A percentile compares a stretch with the other conserved stretches of the same genome.
Conservation (phyloP, 2,329 filamentous ascomycete species). For the Zymoseptoria crescenta region DNA sequence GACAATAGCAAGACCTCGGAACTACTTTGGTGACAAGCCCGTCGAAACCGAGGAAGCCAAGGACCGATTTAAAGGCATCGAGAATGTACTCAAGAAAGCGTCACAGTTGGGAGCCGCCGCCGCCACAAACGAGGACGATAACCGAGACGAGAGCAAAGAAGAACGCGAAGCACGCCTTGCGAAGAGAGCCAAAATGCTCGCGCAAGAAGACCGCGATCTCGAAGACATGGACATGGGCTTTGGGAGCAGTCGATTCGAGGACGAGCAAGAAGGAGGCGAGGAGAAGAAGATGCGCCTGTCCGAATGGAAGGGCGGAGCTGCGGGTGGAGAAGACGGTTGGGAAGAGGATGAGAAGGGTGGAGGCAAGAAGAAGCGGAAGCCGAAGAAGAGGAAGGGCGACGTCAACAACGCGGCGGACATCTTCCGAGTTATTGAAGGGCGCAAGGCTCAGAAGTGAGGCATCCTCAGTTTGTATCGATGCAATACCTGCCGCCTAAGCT, state of each 20-base stretch:
- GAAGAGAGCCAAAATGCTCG: constrained; percentile 58
- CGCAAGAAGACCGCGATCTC: constrained; percentile 65
- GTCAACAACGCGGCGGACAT: constrained; percentile 28
- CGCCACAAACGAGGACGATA: constrained; percentile 37
- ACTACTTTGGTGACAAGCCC: constrained; percentile 31
- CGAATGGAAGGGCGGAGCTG: constrained; percentile 51
- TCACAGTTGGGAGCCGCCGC: constrained; percentile 41
- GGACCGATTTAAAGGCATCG: constrained; percentile 25
- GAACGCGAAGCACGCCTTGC: constrained; percentile 59
- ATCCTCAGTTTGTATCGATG: neutral
- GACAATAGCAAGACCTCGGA: constrained; percentile 18
- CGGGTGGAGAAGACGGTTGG: constrained; percentile 43
- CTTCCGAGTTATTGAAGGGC: constrained; percentile 28
- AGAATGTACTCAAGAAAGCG: constrained; percentile 62
- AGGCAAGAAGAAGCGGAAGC: constrained; percentile 63
- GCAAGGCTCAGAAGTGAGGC: constrained; percentile 24
- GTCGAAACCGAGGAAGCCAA: constrained; percentile 9
- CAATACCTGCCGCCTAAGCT: neutral
- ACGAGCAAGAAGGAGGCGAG: constrained; percentile 63
- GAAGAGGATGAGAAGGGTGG: constrained; percentile 53
- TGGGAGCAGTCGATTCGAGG: constrained; percentile 76
- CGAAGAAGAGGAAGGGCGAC: constrained; percentile 51
- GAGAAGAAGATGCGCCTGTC: constrained; percentile 57
- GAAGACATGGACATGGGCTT: constrained; percentile 94
- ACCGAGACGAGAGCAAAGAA: constrained; percentile 37